phyloP scores from a whole-genome alignment of 2,329 filamentous ascomycete species.

The Cladophialophora carrionii region DNA sequence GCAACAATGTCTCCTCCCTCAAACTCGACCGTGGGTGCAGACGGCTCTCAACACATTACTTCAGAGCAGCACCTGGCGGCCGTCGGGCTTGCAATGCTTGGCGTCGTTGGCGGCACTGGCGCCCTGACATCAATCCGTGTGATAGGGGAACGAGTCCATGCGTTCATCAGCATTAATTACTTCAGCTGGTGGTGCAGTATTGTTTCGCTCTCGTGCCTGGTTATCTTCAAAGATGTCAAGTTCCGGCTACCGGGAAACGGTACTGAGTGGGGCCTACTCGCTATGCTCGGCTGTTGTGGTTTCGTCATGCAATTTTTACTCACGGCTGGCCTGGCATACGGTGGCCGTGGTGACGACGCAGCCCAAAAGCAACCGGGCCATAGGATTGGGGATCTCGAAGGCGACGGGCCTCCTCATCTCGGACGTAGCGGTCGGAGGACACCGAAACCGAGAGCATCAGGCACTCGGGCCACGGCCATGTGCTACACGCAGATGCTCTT shows the following conservation, averaged over 20 bases:
- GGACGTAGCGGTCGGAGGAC: conserved; percentile 36
- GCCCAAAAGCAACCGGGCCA: background rate
- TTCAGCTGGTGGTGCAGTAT: conserved; percentile 73
- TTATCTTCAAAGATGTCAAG: conserved; percentile 58
- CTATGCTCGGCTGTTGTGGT: conserved; percentile 71
- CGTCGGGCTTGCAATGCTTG: conserved; percentile 71
- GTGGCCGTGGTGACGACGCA: conserved; percentile 58
- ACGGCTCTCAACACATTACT: conserved; percentile 48
- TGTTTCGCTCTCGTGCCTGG: conserved; percentile 65
- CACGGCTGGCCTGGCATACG: conserved; percentile 73
- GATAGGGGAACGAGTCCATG: conserved; percentile 78
- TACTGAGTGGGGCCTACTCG: conserved; percentile 68
- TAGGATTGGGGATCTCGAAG: conserved; percentile 27
- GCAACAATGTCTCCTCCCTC: conserved; percentile 38
- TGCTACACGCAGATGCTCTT: conserved; percentile 72
- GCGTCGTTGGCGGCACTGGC: conserved; percentile 73
- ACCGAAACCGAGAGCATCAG: conserved; percentile 26
- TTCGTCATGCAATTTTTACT: conserved; percentile 87
- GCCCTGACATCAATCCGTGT: conserved; percentile 78
- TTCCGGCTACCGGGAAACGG: conserved; percentile 59
- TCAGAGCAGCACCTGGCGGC: conserved; percentile 69
- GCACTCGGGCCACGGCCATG: conserved; percentile 65
- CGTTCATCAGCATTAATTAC: conserved; percentile 84
- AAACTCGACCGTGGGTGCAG: conserved; percentile 33
- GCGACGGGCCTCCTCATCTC: conserved; percentile 6